These are phyloP conservation scores for Pythium periplocum DNA, from an alignment of 352 stramenopile species.

Conservation along the genomic window DNA sequence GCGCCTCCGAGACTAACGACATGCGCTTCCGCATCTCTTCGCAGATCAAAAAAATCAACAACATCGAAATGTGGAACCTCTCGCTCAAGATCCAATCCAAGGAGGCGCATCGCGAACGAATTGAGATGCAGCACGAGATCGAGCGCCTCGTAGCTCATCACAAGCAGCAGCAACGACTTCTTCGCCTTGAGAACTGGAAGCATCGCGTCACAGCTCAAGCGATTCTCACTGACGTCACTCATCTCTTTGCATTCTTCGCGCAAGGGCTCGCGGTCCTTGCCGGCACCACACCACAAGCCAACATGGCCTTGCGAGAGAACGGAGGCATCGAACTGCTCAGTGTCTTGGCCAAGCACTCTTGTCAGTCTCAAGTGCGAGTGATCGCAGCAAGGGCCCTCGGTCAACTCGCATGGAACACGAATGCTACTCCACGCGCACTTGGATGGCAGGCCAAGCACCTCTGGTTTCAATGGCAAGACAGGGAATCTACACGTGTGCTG, in stretches of 20 bases:
- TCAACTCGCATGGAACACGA: conserved; percentile 62
- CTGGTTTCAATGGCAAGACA: conserved; percentile 54
- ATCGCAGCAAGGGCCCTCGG: conserved; percentile 53
- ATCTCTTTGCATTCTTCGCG: conserved; percentile 64
- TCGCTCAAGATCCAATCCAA: conserved; percentile 66
- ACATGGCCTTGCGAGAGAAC: conserved; percentile 48
- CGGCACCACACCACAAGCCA: conserved; percentile 36
- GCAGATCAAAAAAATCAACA: conserved; percentile 68
- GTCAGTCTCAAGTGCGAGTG: conserved; percentile 27
- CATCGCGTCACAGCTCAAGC: conserved; percentile 63
- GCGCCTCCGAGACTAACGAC: conserved; percentile 69
- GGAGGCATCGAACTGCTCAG: conserved; percentile 63
- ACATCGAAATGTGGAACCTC: conserved; percentile 79
- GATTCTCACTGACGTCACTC: conserved; percentile 59
- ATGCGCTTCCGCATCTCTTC: conserved; percentile 66
- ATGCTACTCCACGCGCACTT: conserved; percentile 41
- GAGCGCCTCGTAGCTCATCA: conserved; percentile 38
- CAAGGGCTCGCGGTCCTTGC: conserved; percentile 51
- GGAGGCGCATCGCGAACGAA: conserved; percentile 44
- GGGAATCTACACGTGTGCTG: conserved; percentile 29
- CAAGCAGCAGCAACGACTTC: conserved; percentile 52
- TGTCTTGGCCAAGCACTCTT: conserved; percentile 31
- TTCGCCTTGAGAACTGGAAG: conserved; percentile 64
- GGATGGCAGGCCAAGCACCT: conserved; percentile 63
- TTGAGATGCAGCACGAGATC: conserved; percentile 43